Evolutionary conservation across 345 rosid genomes (phyloP), one percentile per base, ranked within the genome.

Genomic region (Camelina laxa): DNA sequence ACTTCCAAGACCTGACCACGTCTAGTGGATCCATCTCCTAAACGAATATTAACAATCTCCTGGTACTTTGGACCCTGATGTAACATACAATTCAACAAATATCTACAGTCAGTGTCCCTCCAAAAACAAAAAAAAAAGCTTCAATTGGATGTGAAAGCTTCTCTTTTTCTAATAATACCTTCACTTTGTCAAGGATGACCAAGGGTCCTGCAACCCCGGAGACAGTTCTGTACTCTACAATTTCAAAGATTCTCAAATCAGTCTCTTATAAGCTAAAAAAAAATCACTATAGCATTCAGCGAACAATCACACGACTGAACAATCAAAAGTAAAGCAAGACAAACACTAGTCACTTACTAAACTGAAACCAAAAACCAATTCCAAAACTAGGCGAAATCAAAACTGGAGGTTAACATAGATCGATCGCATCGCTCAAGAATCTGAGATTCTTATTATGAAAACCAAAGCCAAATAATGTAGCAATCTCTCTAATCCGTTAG

Each of bases 1-100:
- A 95, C 99, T 82, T 95, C 99, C 75, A 95, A 77, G 53, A 95
- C 99, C 81, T 92, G 97, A 79, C 99, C 99, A 79, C 99, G 96
- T 49, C 99, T 82, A 14, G 81, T 88, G 44, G 98, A 82, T 80
- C 98, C 97, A 85, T 95, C 89, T 36, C 98, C 99, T 67, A 95
- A 70, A 10, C 97, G 90, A 76, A 95, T 95, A 73, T 95, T 95
- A 70, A 95, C 99, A 80, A 95, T 95, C 87, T 95, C 99, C 76
- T 95, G 97, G 80, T 87, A 95, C 84, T 90, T 95, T 13, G 99
- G 99, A 41, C 98, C 99, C 99, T 96, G 75, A 62, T 38, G 30
- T 35, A 65, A 15, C 9, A 45, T 2, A 74, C 50, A 54, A 42
- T 33, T 33, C 66, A 75, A 60, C 30, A 38, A 20, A 50, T 14